A percentile compares a stretch with the other conserved stretches of the same genome.
Evolutionary conservation across 345 rosid species (phyloP).

Genomic region (Camelina hispida): DNA sequence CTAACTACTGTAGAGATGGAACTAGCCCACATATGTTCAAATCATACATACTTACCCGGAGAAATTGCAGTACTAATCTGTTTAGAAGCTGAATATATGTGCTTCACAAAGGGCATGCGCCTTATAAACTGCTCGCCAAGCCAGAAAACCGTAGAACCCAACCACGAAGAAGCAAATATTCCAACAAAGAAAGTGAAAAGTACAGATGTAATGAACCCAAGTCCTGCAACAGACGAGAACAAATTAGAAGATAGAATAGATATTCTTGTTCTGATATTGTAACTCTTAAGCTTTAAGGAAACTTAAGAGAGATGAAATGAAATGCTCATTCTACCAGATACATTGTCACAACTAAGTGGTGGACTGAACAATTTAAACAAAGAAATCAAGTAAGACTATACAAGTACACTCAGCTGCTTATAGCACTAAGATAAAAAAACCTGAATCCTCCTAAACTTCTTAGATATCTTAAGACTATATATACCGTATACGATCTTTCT

Average conservation of each 20-base stretch:
- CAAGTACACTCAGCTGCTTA: neutral
- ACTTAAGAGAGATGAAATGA: neutral
- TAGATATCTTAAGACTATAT: neutral
- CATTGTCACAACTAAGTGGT: neutral
- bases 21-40: neutral
- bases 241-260: neutral
- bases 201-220: conserved; percentile 80
- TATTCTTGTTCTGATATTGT: neutral
- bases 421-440: neutral
- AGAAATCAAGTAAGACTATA: neutral
- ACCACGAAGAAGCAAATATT: conserved; percentile 86
- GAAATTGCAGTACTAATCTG: conserved; percentile 86
- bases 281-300: neutral
- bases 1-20: neutral
- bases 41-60: conserved; percentile 56
- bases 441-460: neutral
- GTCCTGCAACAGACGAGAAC: conserved; percentile 54
- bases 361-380: neutral
- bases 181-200: conserved; percentile 77
- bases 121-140: conserved; percentile 85
- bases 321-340: neutral
- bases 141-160: conserved; percentile 79
- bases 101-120: conserved; percentile 81
- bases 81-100: conserved; percentile 82
- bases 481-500: neutral